Evolutionary conservation across 1,139 yeast genomes (phyloP).

Genomic region (Candida sanyaensis): DNA sequence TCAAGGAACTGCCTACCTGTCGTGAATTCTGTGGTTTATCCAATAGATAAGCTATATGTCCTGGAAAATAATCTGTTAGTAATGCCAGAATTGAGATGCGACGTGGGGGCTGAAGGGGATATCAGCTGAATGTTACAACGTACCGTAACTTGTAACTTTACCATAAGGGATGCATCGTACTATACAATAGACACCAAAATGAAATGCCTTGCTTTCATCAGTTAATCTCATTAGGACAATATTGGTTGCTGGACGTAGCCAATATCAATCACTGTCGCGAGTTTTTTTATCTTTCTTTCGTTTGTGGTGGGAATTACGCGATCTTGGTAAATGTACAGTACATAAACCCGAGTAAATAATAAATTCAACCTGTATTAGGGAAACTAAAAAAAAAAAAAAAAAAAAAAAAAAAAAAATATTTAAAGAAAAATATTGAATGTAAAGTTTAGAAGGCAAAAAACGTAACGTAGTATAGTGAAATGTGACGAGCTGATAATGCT

Average conservation of each 20-base stretch:
- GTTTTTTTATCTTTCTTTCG: background rate
- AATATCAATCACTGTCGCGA: no score
- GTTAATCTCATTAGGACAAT: constrained; percentile 16
- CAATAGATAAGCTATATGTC: constrained; percentile 68
- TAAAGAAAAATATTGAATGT: background rate
- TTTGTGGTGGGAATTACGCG: background rate
- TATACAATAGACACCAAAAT: constrained; percentile 59
- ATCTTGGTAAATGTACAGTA: no score
- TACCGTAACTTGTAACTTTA: constrained; percentile 65
- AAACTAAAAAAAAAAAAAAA: background rate
- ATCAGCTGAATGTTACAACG: constrained; percentile 13
- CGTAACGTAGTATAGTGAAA: no score
- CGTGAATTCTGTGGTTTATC: constrained; percentile 67
- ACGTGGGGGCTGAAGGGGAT: no score
- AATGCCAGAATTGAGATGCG: no score
- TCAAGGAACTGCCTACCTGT: constrained; percentile 72
- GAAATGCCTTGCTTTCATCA: constrained; percentile 59
- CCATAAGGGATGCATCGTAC: constrained; percentile 64
- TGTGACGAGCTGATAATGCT: no score
- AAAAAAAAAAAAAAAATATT: background rate
- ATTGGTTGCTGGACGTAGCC: no score
- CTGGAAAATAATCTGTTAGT: constrained; percentile 19
- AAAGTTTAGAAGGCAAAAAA: background rate
- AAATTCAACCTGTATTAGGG: background rate
- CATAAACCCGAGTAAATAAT: no score